Base-by-base conservation (phyloP, 169 alveolate species). In the Blepharisma undulans region DNA sequence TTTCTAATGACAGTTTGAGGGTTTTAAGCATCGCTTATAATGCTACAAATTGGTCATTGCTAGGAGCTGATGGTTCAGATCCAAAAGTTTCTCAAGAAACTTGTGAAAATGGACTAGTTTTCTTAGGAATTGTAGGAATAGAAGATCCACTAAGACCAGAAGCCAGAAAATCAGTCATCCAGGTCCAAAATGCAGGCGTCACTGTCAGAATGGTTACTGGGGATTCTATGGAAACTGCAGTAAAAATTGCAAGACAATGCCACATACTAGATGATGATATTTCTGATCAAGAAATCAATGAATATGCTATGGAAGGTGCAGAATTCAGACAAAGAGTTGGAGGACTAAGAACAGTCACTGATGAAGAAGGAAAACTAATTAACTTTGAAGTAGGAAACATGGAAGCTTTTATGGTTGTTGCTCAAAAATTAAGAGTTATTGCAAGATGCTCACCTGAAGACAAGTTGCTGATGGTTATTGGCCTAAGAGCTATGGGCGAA, bases 191-290 rank as follows among this genome's bases (percentile, higher is more conserved):
- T 34, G 98, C 99, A 21, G 98, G 98, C 16, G 97, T 98, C 10
- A 93, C 87, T 76, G 99, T 98, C 29, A 95, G 98, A 82, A 98
- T 98, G 99, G 98, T 97, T 14, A 97, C 99, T 29, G 98, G 98
- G 16, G 99, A 98, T 92, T 96, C 96, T 92, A 89, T 95, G 77
- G 93, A 95, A 25, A 97, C 98, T 7, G 98, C 99, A 2, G 78
- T 82, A 0, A 82, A 33, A 4, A 60, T 82, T 22, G 89, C 89
- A 22, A 82, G 77, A 82, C 27, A 33, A 21, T 22, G 76, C 6
- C 27, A 60, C 19, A 82, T 82, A 10, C 27, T 82, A 0, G 27
- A 72, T 19, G 77, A 60, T 3, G 89, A 82, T 60, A 34, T 82
- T 22, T 59, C 34, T 22, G 89, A 82, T 34, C 84, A 84, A 48